These are phyloP conservation scores for Danielia oregonensis DNA, from an alignment of 805 yeast genomes.

Conservation along the genomic window DNA sequence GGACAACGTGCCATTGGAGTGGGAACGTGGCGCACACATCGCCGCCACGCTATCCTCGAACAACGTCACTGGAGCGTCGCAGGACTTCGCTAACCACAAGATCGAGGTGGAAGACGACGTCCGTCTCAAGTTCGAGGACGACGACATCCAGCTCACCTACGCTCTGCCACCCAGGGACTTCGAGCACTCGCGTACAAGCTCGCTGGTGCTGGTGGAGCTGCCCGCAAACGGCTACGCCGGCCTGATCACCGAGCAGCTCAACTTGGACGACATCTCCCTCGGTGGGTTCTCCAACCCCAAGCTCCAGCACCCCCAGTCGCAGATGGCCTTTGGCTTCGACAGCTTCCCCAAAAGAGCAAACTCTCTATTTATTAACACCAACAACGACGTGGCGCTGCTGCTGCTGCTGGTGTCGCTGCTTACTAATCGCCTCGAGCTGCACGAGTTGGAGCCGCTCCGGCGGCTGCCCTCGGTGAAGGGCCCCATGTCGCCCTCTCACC, in stretches of 20 bases:
- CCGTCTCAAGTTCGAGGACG: not conserved
- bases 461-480: slow-evolving; percentile 8
- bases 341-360: slow-evolving; percentile 14
- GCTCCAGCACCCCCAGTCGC: slow-evolving; percentile 2
- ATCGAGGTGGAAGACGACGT: slow-evolving; percentile 1
- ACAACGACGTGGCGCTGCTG: slow-evolving; percentile 7
- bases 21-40: slow-evolving; percentile 42
- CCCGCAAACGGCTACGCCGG: not conserved
- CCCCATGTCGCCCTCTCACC: slow-evolving; percentile 9
- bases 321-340: slow-evolving; percentile 5
- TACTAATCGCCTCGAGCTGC: slow-evolving; percentile 26
- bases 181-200: slow-evolving; percentile 2
- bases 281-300: slow-evolving; percentile 11
- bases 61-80: slow-evolving; percentile 24
- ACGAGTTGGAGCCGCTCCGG: slow-evolving; percentile 15
- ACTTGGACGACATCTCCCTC: slow-evolving; percentile 14
- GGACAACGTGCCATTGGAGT: slow-evolving; percentile 38
- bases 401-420: slow-evolving; percentile 21
- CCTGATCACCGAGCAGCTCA: slow-evolving; percentile 8
- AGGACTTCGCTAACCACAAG: slow-evolving; percentile 33
- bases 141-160: not conserved
- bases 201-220: slow-evolving; percentile 2
- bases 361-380: slow-evolving; percentile 13
- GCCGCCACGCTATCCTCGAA: slow-evolving; percentile 31
- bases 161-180: not conserved